phyloP scores from a whole-genome alignment of 495 filamentous ascomycete genomes.

The Penicillium herquei region DNA sequence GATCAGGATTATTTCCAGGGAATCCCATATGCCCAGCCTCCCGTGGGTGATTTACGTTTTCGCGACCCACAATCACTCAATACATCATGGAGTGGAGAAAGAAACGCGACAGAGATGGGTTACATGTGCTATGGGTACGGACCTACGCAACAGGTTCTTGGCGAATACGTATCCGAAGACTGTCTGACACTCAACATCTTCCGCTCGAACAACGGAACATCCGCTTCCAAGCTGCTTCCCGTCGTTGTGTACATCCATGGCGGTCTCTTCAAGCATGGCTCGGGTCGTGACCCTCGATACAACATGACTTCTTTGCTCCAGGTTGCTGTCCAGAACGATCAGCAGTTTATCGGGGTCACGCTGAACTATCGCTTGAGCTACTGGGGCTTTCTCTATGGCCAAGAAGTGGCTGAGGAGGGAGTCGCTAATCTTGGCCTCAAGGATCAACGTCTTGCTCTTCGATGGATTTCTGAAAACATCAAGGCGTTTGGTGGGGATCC shows the following conservation, averaged over 20 bases:
- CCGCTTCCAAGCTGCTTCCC: background rate
- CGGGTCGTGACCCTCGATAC: background rate
- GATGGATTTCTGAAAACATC: constrained; percentile 27
- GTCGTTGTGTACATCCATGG: background rate
- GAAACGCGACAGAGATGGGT: background rate
- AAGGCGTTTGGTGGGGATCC: constrained; percentile 22
- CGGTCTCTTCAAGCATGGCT: background rate
- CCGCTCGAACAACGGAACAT: background rate
- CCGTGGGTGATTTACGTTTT: background rate
- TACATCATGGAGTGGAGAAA: background rate
- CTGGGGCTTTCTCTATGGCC: background rate
- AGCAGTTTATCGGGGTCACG: background rate
- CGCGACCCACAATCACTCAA: background rate
- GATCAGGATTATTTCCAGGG: background rate
- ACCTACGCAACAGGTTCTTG: background rate
- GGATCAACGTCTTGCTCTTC: constrained; percentile 57
- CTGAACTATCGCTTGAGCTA: background rate
- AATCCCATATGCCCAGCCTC: background rate
- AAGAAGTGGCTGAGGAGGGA: background rate
- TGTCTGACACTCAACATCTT: background rate
- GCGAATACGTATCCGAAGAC: background rate
- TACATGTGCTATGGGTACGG: background rate
- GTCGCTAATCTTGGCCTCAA: constrained; percentile 46
- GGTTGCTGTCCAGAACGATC: background rate
- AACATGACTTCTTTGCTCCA: background rate